Evolutionary conservation across 1,139 yeast species (phyloP), one percentile per base, ranked within the genome.

Genomic region (Blastobotrys buckinghamii): DNA sequence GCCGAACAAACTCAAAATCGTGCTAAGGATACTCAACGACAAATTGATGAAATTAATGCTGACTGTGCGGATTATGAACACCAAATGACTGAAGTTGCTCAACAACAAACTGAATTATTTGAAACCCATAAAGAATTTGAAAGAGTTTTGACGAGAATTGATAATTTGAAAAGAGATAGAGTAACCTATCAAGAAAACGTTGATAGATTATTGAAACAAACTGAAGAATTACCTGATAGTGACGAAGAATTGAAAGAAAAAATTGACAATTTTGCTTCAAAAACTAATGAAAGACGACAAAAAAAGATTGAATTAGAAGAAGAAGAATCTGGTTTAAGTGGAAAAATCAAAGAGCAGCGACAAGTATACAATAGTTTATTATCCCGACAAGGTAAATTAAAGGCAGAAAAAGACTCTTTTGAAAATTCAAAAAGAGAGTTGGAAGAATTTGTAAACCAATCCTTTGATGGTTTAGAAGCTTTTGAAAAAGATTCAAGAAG

Each of bases 61-160:
- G 81, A 82, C 46, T 80, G 85, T 10, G 72, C 72, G 0, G 63
- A 61, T 0, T 64, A 84, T 12, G 77, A 80, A 37, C 52, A 55
- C 17, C 69, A 78, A 48, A 75, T 90, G 49, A 75, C 75, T 15
- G 62, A 64, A 3, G 73, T 81, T 3, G 82, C 84, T 30, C 65
- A 67, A 29, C 78, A 84, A 54, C 77, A 89, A 1, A 83, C 84
- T 44, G 65, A 65, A 12, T 69, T 90, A 7, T 88, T 89, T 65
- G 79, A 79, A 42, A 76, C 88, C 1, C 86, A 88, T 61, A 96
- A 88, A 64, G 84, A 82, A 52, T 89, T 85, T 59, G 96, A 89
- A 62, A 75, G 79, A 52, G 79, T 82, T 1, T 64, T 88, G 27
- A 81, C 84, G 37, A 79, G 78, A 55, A 66, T 81, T 29, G 88